A percentile compares a stretch with the other conserved stretches of the same genome.
phyloP scores from a whole-genome alignment of 352 stramenopile species.

The Globisporangium abappressorium region DNA sequence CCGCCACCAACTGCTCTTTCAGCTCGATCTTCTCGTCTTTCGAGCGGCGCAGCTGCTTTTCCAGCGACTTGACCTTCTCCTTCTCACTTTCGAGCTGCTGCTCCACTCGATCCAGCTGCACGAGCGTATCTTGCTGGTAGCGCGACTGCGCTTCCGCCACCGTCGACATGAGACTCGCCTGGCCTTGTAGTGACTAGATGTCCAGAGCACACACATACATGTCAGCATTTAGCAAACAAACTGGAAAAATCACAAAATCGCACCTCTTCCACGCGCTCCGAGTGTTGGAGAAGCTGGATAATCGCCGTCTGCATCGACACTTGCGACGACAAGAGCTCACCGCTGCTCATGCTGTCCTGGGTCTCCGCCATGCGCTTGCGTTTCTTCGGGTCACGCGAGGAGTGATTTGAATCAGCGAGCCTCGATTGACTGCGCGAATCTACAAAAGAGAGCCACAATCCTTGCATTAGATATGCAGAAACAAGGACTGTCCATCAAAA shows the following conservation, averaged over 20 bases:
- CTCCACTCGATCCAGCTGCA: constrained; percentile 29
- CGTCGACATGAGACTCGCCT: constrained; percentile 32
- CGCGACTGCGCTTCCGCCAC: constrained; percentile 27
- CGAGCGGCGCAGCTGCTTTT: constrained; percentile 24
- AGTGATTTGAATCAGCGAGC: not conserved
- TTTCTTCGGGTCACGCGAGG: constrained; percentile 10
- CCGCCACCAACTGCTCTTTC: constrained; percentile 40
- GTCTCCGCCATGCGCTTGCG: constrained; percentile 9
- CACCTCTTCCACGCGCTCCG: constrained; percentile 18
- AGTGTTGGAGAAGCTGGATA: constrained; percentile 29
- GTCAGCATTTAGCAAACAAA: not conserved
- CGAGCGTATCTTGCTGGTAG: constrained; percentile 26
- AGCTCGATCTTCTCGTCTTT: constrained; percentile 33
- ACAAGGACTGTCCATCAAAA: not conserved
- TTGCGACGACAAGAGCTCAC: constrained; percentile 7
- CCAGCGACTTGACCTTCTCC: constrained; percentile 29
- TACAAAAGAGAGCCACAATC: not conserved
- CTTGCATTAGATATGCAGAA: not conserved
- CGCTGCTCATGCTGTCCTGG: constrained; percentile 10
- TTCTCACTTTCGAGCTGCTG: constrained; percentile 18
- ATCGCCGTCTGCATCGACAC: constrained; percentile 27
- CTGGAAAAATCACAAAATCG: not conserved
- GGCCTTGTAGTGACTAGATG: constrained; percentile 9
- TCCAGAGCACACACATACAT: not conserved
- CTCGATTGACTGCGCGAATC: constrained; percentile 8